These are phyloP conservation scores for Sporothrix schenckii DNA, from an alignment of 2,329 filamentous ascomycete species.

Conservation along the genomic window DNA sequence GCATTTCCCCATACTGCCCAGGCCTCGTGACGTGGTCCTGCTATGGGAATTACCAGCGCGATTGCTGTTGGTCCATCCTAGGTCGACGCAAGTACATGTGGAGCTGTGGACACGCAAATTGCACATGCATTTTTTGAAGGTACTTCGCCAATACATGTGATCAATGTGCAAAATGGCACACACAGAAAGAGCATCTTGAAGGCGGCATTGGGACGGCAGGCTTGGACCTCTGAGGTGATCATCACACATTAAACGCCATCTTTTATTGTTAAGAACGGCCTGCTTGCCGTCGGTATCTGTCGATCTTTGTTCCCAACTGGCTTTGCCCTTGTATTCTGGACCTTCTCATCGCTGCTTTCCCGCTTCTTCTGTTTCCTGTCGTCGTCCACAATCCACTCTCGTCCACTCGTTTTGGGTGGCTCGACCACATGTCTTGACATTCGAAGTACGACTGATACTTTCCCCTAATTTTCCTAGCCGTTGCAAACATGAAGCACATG, in stretches of 20 bases:
- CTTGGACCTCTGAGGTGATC: constrained; percentile 11
- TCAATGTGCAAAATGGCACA: too few species aligned
- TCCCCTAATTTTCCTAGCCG: constrained; percentile 18
- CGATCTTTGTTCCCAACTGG: constrained; percentile 3
- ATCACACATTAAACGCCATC: constrained; percentile 16
- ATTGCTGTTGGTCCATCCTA: neutral
- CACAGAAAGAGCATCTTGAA: neutral
- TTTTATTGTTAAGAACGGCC: neutral
- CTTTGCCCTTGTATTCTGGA: neutral
- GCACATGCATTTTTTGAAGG: neutral
- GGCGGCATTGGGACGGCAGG: constrained; percentile 1
- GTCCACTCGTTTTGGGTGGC: constrained; percentile 19
- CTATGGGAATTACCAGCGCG: neutral
- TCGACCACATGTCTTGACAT: neutral
- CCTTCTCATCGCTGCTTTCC: neutral
- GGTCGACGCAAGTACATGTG: neutral
- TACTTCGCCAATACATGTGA: neutral
- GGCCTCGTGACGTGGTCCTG: neutral
- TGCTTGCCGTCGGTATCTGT: constrained; percentile 1
- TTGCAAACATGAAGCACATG: constrained; percentile 21
- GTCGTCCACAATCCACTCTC: constrained; percentile 17
- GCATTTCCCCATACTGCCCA: neutral
- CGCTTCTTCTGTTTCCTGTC: neutral
- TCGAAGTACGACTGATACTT: neutral
- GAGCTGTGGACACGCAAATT: constrained; percentile 5